Evolutionary conservation across 78 protist species (phyloP).

Genomic region (Isochrysis galbana): DNA sequence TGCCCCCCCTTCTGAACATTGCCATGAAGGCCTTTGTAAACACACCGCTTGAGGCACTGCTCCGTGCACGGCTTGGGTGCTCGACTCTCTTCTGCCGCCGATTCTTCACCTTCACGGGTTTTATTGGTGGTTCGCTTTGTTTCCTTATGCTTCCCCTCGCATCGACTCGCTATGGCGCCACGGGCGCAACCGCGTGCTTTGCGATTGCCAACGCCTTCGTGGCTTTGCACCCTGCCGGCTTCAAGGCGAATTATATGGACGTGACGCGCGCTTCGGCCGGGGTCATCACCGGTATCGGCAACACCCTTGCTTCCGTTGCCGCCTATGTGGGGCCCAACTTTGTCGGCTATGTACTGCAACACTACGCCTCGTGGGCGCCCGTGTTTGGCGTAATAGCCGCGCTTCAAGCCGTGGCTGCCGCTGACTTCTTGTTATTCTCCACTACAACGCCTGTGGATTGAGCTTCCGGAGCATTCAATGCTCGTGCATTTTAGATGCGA

Average conservation of each 20-base stretch:
- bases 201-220: neutral
- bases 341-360: neutral
- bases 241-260: conserved; percentile 48
- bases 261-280: neutral
- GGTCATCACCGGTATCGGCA: conserved; percentile 35
- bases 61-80: neutral
- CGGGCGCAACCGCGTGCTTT: neutral
- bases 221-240: conserved; percentile 30
- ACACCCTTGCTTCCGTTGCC: conserved; percentile 31
- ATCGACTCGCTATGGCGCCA: neutral
- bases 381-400: neutral
- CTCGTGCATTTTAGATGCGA: no score
- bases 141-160: neutral
- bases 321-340: conserved; percentile 21
- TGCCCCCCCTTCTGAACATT: conserved; percentile 2
- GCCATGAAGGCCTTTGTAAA: neutral
- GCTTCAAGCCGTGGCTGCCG: neutral
- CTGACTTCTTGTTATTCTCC: neutral
- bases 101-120: neutral
- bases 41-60: neutral
- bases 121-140: neutral
- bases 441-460: neutral
- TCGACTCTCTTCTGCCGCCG: neutral
- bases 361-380: neutral
- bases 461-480: no score